Evolutionary conservation across 306 rosid genomes (phyloP), one percentile per base, ranked within the genome.

Genomic region (Ochetophila trinervis): DNA sequence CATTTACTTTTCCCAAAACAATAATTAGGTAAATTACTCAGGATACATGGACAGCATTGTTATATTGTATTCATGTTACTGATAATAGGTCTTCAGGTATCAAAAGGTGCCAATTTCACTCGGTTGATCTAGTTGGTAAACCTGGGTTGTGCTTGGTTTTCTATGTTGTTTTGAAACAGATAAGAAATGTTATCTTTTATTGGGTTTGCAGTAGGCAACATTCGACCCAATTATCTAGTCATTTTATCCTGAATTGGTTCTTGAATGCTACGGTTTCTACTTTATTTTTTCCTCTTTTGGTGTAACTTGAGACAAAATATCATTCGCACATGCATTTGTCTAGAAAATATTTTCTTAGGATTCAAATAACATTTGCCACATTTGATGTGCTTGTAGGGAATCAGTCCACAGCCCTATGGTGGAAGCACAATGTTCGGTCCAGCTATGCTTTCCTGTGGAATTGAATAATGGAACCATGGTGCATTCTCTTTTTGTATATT

Each of bases 351-450:
- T 49, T 20, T 48, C 71, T 48, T 8, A 14, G 66, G 68, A 72
- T 72, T 70, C 49, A 57, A 55, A 73, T 59, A 53, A 61, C 53
- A 77, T 70, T 71, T 82, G 73, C 76, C 73, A 37, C 35, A 17
- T 71, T 54, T 27, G 65, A 56, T 79, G 56, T 80, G 68, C 66
- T 74, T 84, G 82, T 77, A 92, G 98, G 80, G 95, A 89, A 79
- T 84, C 83, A 67, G 98, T 92, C 35, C 76, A 81, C 70, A 87
- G 98, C 79, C 96, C 93, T 42, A 92, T 92, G 98, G 98, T 92
- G 70, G 96, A 92, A 87, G 98, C 77, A 64, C 98, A 89, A 60
- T 87, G 98, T 82, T 84, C 91, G 20, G 98, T 92, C 74, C 96
- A 87, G 84, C 73, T 92, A 66, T 89, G 96, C 76, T 87, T 92